A percentile compares a stretch with the other conserved stretches of the same genome.
Conservation (phyloP, 208 protist genomes). For the Vickermania spadyakhi region DNA sequence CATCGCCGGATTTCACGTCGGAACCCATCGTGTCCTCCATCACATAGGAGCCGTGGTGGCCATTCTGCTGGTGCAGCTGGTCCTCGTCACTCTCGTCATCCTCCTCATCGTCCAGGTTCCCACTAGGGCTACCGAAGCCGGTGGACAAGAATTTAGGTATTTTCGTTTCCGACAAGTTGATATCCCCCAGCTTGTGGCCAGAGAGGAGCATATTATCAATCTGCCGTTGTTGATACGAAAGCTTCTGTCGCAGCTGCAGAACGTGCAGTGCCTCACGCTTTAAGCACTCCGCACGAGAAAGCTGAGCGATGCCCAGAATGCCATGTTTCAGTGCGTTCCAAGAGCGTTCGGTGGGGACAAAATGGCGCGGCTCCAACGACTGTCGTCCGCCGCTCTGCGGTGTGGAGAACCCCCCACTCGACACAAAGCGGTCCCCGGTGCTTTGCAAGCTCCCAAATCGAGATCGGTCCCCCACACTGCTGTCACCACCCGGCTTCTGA, state of each 20-base stretch:
- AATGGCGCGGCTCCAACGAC: not conserved
- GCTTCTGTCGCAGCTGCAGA: slow-evolving; percentile 12
- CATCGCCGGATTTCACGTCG: not conserved
- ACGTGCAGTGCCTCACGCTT: slow-evolving; percentile 32
- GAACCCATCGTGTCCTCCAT: not conserved
- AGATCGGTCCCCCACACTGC: not conserved
- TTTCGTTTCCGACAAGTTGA: not conserved
- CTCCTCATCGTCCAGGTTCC: not conserved
- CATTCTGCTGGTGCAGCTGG: too few species aligned
- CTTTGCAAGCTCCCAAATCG: not conserved
- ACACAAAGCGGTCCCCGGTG: too few species aligned
- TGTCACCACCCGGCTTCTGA: not conserved
- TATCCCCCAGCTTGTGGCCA: not conserved
- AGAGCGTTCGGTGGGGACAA: not conserved
- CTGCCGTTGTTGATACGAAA: not conserved
- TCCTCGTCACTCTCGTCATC: not conserved
- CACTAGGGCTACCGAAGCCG: not conserved
- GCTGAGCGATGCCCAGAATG: slow-evolving; percentile 18
- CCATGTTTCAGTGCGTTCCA: slow-evolving; percentile 7
- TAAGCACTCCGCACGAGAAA: slow-evolving; percentile 27
- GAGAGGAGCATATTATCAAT: not conserved
- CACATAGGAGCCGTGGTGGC: not conserved
- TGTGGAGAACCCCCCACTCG: not conserved
- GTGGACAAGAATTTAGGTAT: not conserved
- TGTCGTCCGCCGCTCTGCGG: slow-evolving; percentile 1